phyloP scores from a whole-genome alignment of 1,284 basidiomycete genomes.

The Tilletia caries region DNA sequence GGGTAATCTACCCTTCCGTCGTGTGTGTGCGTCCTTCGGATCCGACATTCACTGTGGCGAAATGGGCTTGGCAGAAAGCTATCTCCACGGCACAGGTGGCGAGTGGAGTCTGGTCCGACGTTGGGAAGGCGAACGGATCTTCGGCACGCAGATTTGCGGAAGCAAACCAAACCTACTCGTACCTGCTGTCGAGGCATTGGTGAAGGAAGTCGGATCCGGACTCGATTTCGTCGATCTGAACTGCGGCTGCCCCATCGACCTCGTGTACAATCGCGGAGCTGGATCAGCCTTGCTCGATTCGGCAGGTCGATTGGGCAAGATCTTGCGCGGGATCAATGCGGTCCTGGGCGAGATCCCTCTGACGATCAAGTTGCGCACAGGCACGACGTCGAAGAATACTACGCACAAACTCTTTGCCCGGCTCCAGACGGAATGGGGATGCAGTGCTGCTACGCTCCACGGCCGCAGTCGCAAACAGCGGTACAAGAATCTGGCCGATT shows the following conservation, averaged over 20 bases:
- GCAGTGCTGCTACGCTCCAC: slow-evolving; percentile 79
- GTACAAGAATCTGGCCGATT: slow-evolving; percentile 52
- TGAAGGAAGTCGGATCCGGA: slow-evolving; percentile 61
- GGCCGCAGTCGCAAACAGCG: slow-evolving; percentile 61
- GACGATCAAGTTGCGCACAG: slow-evolving; percentile 86
- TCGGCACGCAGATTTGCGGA: slow-evolving; percentile 75
- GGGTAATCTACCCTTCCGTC: slow-evolving; percentile 90
- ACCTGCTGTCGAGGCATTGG: slow-evolving; percentile 78
- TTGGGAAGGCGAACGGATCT: slow-evolving; percentile 81
- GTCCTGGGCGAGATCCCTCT: slow-evolving; percentile 87
- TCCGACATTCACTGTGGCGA: slow-evolving; percentile 94
- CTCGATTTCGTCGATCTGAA: slow-evolving; percentile 93
- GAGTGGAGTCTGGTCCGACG: slow-evolving; percentile 51
- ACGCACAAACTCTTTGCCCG: slow-evolving; percentile 86
- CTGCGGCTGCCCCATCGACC: slow-evolving; percentile 93
- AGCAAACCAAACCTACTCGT: slow-evolving; percentile 64
- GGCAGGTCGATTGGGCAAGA: slow-evolving; percentile 76
- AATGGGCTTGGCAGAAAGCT: slow-evolving; percentile 60
- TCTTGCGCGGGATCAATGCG: slow-evolving; percentile 84
- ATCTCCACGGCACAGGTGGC: slow-evolving; percentile 35
- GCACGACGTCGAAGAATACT: slow-evolving; percentile 59
- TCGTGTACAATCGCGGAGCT: slow-evolving; percentile 86
- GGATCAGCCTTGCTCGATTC: slow-evolving; percentile 86
- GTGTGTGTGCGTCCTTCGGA: slow-evolving; percentile 79
- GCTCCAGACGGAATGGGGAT: slow-evolving; percentile 72